Conservation (phyloP, 768 basidiomycete genomes). For the Boletus sp. region DNA sequence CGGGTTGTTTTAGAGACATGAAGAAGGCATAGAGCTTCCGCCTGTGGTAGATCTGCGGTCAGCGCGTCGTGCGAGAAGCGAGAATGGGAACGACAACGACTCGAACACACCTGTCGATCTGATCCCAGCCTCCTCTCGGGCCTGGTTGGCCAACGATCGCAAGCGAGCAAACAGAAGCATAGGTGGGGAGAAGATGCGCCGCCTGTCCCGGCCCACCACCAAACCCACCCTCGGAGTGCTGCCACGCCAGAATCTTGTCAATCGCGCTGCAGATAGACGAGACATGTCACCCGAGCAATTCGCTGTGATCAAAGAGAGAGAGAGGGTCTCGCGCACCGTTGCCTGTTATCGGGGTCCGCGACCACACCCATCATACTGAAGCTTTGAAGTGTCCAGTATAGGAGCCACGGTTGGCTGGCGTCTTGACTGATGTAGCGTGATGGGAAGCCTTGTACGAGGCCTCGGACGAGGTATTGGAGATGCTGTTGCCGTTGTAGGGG, state of each 20-base stretch:
- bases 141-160: constrained; percentile 79
- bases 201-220: constrained; percentile 88
- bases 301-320: background rate
- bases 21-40: constrained; percentile 83
- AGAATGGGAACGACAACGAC: background rate
- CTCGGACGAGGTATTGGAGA: constrained; percentile 69
- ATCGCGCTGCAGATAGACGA: constrained; percentile 51
- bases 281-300: background rate
- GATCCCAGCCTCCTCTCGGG: constrained; percentile 76
- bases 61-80: background rate
- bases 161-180: constrained; percentile 80
- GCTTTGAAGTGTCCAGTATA: constrained; percentile 90
- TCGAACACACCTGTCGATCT: constrained; percentile 66
- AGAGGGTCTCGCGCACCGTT: constrained; percentile 46
- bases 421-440: constrained; percentile 79
- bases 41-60: constrained; percentile 24
- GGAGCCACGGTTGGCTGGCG: constrained; percentile 91
- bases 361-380: constrained; percentile 77
- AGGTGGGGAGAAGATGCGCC: constrained; percentile 85
- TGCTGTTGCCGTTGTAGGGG: constrained; percentile 62
- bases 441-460: constrained; percentile 78
- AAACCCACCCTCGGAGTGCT: constrained; percentile 88
- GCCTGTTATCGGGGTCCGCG: constrained; percentile 73
- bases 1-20: constrained; percentile 85
- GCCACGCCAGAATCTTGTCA: constrained; percentile 74